Evolutionary conservation across 495 filamentous ascomycete species (phyloP).

Genomic region (Darksidea phi): DNA sequence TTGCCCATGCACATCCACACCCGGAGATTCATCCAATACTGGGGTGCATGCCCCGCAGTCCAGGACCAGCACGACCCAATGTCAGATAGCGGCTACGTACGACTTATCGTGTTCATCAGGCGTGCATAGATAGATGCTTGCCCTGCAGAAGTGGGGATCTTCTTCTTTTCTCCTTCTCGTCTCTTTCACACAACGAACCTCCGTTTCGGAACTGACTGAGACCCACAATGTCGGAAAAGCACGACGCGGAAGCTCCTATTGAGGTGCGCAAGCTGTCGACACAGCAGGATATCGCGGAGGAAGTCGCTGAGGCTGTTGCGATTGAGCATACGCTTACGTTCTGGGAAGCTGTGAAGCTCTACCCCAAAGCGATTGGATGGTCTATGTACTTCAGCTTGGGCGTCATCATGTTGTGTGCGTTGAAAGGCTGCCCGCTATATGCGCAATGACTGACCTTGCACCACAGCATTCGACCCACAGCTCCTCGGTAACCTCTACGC

Average conservation of each 20-base stretch:
- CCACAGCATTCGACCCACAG: constrained; percentile 32
- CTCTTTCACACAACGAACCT: neutral
- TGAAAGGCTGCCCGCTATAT: neutral
- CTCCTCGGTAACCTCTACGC: constrained; percentile 41
- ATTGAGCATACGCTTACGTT: constrained; percentile 27
- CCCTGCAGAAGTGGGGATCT: no score
- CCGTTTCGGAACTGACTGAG: neutral
- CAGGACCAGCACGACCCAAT: no score
- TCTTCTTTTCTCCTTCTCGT: neutral
- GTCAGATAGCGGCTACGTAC: no score
- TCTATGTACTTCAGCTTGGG: constrained; percentile 35
- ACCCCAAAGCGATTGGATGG: constrained; percentile 35
- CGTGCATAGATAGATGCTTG: no score
- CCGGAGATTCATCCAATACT: no score
- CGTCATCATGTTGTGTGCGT: constrained; percentile 35
- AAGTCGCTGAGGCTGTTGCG: constrained; percentile 27
- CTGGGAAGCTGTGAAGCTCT: constrained; percentile 18
- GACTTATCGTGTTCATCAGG: no score
- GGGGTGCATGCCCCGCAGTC: no score
- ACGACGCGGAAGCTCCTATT: constrained; percentile 16
- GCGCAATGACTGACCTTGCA: neutral
- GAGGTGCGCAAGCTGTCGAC: constrained; percentile 27
- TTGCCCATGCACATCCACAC: no score
- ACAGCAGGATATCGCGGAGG: constrained; percentile 17
- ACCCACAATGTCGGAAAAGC: constrained; percentile 1